Base-by-base conservation (phyloP, 148 eudicot species). In the Camellia japonica region DNA sequence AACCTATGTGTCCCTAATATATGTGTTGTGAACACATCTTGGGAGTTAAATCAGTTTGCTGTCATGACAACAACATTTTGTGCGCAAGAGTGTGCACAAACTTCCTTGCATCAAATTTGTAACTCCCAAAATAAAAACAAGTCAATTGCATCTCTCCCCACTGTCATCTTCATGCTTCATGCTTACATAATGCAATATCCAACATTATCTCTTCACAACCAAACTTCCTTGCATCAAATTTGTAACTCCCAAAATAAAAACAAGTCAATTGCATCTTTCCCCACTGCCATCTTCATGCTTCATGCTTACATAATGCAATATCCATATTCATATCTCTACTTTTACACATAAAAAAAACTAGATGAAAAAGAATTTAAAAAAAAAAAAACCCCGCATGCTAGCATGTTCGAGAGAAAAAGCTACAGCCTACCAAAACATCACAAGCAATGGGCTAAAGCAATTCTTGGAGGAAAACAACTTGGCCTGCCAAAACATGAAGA, bases 81-180 rank as follows among this genome's bases (percentile, higher is more conserved):
- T 30, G 38, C 0, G 38, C 38, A 30, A 30, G 38, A 30, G 38
- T 30, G 38, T 30, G 38, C 38, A 1, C 38, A 30, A 30, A 30
- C 38, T 70, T 47, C 16, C 74, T 42, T 70, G 4, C 55, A 70
- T 71, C 71, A 72, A 46, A 63, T 46, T 13, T 20, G 42, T 20
- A 41, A 64, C 60, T 20, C 23, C 71, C 79, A 64, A 49, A 76
- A 76, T 71, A 76, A 67, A 63, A 54, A 23, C 79, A 76, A 49
- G 18, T 64, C 59, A 47, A 19, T 54, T 72, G 20, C 56, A 19
- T 12, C 30, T 23, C 60, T 72, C 59, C 79, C 52, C 71, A 77
- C 71, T 43, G 44, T 46, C 56, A n/a, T 38, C n/a, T 70, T 0
- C 41, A 47, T 47, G 20, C 49, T n/a, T 30, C n/a, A 52, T 4